These are phyloP conservation scores for Draba incana DNA, from an alignment of 345 rosid species.

Conservation along the genomic window DNA sequence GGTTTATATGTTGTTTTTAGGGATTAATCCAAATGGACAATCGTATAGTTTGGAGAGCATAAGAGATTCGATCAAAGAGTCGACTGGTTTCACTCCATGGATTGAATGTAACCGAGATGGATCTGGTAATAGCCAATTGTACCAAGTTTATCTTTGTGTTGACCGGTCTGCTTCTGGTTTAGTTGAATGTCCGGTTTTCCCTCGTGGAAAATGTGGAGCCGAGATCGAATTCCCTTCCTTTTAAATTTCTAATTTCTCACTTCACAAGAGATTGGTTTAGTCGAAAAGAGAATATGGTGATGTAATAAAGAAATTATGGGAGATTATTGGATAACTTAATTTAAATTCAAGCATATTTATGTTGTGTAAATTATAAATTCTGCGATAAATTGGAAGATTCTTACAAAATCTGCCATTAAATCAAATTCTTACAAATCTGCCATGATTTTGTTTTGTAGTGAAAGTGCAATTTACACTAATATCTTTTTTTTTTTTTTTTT, in stretches of 20 bases:
- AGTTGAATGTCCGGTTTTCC: conserved; percentile 78
- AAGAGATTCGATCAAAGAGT: conserved; percentile 59
- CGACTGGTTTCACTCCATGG: conserved; percentile 65
- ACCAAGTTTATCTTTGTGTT: conserved; percentile 84
- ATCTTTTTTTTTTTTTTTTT: too few relatives aligned
- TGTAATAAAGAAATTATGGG: conserved; percentile 15
- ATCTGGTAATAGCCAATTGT: conserved; percentile 75
- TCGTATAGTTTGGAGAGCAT: conserved; percentile 59
- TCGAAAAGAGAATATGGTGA: background rate
- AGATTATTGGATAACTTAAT: background rate
- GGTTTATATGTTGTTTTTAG: conserved; percentile 41
- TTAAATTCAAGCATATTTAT: background rate
- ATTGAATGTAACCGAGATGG: conserved; percentile 68
- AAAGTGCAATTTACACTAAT: too few relatives aligned
- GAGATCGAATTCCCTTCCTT: conserved; percentile 76
- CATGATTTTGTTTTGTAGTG: too few relatives aligned
- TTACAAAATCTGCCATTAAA: too few relatives aligned
- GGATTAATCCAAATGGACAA: conserved; percentile 61
- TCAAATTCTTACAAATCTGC: too few relatives aligned
- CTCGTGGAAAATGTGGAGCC: conserved; percentile 57
- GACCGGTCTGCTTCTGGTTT: conserved; percentile 65
- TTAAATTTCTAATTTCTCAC: conserved; percentile 36
- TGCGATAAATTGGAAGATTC: too few relatives aligned
- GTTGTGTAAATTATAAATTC: too few relatives aligned
- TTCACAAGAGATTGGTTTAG: conserved; percentile 3